phyloP scores from a whole-genome alignment of 306 rosid genomes.

The Citrullus amarus region DNA sequence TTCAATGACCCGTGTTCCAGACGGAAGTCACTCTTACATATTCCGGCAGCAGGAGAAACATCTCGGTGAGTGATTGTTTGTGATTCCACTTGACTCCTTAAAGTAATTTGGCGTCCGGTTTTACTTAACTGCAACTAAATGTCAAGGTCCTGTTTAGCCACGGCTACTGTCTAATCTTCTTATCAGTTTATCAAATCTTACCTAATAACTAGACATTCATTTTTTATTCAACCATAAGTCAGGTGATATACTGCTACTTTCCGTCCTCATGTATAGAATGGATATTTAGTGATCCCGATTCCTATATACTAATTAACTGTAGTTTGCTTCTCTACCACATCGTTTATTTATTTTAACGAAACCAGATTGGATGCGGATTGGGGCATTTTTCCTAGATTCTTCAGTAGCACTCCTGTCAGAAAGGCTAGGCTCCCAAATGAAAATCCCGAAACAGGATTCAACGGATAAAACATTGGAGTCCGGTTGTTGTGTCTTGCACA shows the following conservation, averaged over 20 bases:
- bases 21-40: constrained; percentile 81
- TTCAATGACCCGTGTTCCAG: constrained; percentile 28
- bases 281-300: not conserved
- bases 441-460: constrained; percentile 27
- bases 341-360: not conserved
- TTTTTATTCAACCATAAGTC: not conserved
- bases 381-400: constrained; percentile 73
- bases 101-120: not conserved
- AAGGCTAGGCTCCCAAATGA: constrained; percentile 31
- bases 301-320: not conserved
- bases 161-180: not conserved
- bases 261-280: not conserved
- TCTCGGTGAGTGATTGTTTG: constrained; percentile 43
- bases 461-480: constrained; percentile 37
- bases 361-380: constrained; percentile 95
- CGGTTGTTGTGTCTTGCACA: constrained; percentile 63
- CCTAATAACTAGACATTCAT: not conserved
- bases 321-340: constrained; percentile 4
- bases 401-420: constrained; percentile 60
- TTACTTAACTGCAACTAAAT: not conserved
- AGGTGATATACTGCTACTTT: not conserved
- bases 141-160: not conserved
- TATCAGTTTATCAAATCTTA: not conserved
- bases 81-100: not conserved
- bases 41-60: constrained; percentile 80